phyloP scores from a whole-genome alignment of 331 rosid genomes.

The Spiraea crenata region DNA sequence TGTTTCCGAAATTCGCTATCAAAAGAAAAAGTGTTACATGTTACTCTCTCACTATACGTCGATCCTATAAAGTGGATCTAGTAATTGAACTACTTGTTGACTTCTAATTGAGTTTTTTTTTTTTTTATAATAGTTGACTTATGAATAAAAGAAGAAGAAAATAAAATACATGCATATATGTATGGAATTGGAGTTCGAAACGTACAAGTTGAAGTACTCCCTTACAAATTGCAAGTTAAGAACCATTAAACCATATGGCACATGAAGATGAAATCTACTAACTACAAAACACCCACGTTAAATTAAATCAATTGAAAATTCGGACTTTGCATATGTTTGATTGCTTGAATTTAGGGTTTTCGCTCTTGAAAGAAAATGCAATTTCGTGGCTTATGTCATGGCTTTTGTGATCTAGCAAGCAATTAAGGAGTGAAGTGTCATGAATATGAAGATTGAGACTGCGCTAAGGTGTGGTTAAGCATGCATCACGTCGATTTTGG shows the following conservation, averaged over 20 bases:
- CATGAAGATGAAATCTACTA: neutral
- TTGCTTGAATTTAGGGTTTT: neutral
- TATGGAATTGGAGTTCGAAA: neutral
- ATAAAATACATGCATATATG: too few species aligned
- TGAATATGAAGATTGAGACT: neutral
- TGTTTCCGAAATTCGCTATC: too few species aligned
- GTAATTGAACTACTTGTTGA: too few species aligned
- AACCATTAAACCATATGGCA: neutral
- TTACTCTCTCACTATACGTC: too few species aligned
- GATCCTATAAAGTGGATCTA: too few species aligned
- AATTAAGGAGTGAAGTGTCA: neutral
- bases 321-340: too few species aligned
- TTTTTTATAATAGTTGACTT: too few species aligned
- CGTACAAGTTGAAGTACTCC: neutral
- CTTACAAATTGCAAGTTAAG: neutral
- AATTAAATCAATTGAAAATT: too few species aligned
- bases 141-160: neutral
- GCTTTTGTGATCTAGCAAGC: neutral
- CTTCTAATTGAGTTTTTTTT: too few species aligned
- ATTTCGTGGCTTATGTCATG: constrained; percentile 18
- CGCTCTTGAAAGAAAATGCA: neutral
- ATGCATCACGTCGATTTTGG: constrained; percentile 32
- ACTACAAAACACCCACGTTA: too few species aligned
- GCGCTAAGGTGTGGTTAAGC: neutral
- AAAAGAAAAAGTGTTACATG: too few species aligned